Evolutionary conservation across 257 asterid genomes (phyloP).

Genomic region (Linaria vulgaris): DNA sequence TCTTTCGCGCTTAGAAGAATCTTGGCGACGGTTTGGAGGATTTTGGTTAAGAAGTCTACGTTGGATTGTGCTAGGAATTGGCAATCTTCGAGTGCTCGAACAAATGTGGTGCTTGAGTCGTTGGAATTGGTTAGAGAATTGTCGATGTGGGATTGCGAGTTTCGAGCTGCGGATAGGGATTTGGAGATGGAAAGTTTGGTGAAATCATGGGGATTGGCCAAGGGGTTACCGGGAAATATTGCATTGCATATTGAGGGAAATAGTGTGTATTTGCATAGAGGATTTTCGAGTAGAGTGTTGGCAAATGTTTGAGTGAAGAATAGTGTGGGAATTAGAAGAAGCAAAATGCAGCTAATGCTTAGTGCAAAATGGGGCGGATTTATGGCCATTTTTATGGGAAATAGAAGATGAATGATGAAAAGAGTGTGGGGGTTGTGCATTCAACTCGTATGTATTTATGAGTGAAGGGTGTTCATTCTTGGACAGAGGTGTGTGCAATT

Average conservation of each 20-base stretch:
- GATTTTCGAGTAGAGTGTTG: slow-evolving; percentile 16
- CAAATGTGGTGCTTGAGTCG: slow-evolving; percentile 39
- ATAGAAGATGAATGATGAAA: background rate
- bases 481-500: background rate
- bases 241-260: slow-evolving; percentile 53
- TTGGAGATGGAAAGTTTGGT: slow-evolving; percentile 54
- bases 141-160: slow-evolving; percentile 46
- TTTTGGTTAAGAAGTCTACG: slow-evolving; percentile 44
- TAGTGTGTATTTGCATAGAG: slow-evolving; percentile 51
- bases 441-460: slow-evolving; percentile 27
- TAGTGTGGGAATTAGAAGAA: slow-evolving; percentile 19
- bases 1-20: slow-evolving; percentile 38
- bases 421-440: background rate
- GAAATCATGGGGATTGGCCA: slow-evolving; percentile 55
- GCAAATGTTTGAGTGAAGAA: slow-evolving; percentile 21
- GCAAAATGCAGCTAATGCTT: slow-evolving; percentile 5
- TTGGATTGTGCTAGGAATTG: slow-evolving; percentile 48
- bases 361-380: background rate
- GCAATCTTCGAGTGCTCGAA: slow-evolving; percentile 75
- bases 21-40: slow-evolving; percentile 31
- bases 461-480: background rate
- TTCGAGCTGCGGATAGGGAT: slow-evolving; percentile 49
- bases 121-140: slow-evolving; percentile 36
- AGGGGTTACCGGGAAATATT: slow-evolving; percentile 46
- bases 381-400: slow-evolving; percentile 25